Evolutionary conservation across 129 eudicot species (phyloP), one percentile per base, ranked within the genome.

Genomic region (Lactuca saligna): DNA sequence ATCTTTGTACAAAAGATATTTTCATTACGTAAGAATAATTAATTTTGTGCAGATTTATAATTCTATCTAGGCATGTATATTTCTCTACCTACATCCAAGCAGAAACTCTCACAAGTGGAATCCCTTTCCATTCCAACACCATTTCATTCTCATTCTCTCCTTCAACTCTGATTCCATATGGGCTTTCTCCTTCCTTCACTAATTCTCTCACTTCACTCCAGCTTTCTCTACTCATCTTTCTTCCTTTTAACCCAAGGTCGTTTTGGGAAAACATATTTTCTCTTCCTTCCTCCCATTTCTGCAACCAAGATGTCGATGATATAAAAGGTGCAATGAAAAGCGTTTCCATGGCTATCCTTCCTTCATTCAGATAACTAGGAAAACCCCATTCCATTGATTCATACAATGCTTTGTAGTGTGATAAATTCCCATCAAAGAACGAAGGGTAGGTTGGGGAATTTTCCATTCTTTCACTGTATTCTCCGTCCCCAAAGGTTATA

Each of bases 121-220:
- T 75, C 12, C 77, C 95, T 51, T 71, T 84, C 95, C 95, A 87
- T 64, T 79, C 78, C 74, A 87, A 66, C 54, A 84, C 80, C 85
- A 84, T 83, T 56, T 85, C 87, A 61, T 81, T 75, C 31, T 61
- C 75, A 8, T 71, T 57, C 7, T 46, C 69, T n/a, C 88, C 84
- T 80, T 74, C 81, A 20, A 79, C 72, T 54, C 42, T 73, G 8
- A 88, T 77, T 50, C 44, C 62, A n/a, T 82, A 83, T 7, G 68
- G 73, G 75, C 55, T 78, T 51, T 71, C 83, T 39, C 75, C 79
- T 37, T 78, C 91, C 54, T 70, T 79, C 57, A 81, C 96, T 80
- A 85, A 44, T 77, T 78, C 83, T 67, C 67, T 74, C 3, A 77
- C 87, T 81, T 85, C 91, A 29, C 63, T 39, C 35, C 73, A 70